Evolutionary conservation across 2,329 filamentous ascomycete species (phyloP).

Genomic region (Colletotrichum euphorbiae): DNA sequence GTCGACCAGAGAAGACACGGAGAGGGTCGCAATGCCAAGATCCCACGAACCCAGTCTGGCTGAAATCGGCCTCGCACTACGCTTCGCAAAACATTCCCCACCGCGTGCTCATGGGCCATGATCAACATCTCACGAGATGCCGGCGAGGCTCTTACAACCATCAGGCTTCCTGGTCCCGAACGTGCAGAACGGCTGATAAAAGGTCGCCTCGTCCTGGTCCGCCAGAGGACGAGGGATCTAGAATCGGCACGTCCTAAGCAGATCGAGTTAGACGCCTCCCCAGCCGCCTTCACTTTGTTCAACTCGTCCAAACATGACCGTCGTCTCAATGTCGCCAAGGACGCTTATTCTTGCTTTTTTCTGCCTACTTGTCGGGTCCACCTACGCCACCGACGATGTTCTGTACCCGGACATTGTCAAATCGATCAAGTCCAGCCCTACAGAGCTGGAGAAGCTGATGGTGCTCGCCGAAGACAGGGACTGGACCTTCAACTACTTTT

Average conservation of each 20-base stretch:
- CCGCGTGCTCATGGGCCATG: no score
- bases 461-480: slow-evolving; percentile 54
- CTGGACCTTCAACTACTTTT: slow-evolving; percentile 63
- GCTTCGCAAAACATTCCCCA: no score
- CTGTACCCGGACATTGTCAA: slow-evolving; percentile 44
- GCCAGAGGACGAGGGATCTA: background rate
- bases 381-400: slow-evolving; percentile 27
- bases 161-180: background rate
- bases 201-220: slow-evolving; percentile 22
- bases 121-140: background rate
- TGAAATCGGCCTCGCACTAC: no score
- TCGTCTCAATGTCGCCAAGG: background rate
- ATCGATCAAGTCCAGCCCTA: slow-evolving; percentile 52
- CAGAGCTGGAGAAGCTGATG: slow-evolving; percentile 57
- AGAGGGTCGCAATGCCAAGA: no score
- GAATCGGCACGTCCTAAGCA: background rate
- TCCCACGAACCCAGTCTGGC: no score
- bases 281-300: slow-evolving; percentile 25
- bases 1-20: no score
- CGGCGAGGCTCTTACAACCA: background rate
- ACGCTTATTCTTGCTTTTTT: background rate
- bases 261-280: slow-evolving; percentile 6
- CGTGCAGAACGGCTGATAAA: slow-evolving; percentile 3
- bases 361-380: background rate
- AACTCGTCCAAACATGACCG: slow-evolving; percentile 20